Conservation (phyloP, 2,329 filamentous ascomycete genomes). For the Graphilbum sp. region DNA sequence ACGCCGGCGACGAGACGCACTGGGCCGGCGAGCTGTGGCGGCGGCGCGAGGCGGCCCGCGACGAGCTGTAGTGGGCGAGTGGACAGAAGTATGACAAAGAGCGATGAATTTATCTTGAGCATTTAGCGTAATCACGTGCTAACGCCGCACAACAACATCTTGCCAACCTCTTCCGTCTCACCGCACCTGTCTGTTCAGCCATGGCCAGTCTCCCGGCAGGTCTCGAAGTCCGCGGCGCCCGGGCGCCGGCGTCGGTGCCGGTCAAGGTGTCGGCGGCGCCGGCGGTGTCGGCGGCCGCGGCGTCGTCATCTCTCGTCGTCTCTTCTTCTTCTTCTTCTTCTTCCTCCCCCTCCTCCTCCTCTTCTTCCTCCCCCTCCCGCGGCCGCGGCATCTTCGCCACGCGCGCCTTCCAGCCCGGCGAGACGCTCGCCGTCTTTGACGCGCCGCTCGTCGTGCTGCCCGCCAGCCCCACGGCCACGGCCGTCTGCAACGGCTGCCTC, state of each 20-base stretch:
- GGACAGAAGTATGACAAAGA: no score
- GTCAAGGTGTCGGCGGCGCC: no score
- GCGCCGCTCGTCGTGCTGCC: constrained; percentile 31
- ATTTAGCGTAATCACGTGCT: no score
- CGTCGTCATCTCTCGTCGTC: no score
- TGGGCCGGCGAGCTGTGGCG: constrained; percentile 8
- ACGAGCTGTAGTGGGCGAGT: constrained; percentile 3
- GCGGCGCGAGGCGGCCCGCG: constrained; percentile 1
- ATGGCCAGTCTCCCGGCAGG: constrained; percentile 6
- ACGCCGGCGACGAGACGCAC: constrained; percentile 19
- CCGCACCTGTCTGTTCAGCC: not conserved
- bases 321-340: no score
- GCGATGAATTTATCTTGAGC: no score
- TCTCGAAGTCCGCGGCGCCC: constrained; percentile 9
- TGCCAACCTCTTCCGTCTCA: not conserved
- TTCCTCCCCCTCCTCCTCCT: not conserved
- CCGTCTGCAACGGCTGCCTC: constrained; percentile 35
- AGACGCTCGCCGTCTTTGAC: constrained; percentile 27
- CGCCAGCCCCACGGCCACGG: constrained; percentile 21
- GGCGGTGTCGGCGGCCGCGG: no score
- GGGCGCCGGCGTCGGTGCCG: no score
- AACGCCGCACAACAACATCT: no score
- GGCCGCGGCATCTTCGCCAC: constrained; percentile 28
- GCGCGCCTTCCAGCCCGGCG: constrained; percentile 25
- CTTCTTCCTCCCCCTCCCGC: not conserved